Percentiles rank a stretch among this genome's conserved stretches.
phyloP scores from a whole-genome alignment of 73 alveolate genomes.

The Paramecium sonneborni region DNA sequence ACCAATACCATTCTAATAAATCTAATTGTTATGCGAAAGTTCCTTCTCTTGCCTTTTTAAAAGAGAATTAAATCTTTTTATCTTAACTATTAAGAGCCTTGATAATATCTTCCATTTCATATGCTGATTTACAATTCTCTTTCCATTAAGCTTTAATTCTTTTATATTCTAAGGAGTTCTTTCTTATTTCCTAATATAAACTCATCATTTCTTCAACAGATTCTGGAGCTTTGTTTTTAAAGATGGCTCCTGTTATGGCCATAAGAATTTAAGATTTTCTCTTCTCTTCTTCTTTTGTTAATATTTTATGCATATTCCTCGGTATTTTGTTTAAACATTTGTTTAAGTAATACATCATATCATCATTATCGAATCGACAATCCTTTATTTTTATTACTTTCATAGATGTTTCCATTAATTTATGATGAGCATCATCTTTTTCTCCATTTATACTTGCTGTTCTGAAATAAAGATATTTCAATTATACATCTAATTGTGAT shows the following conservation, averaged over 20 bases:
- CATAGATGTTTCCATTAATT: neutral
- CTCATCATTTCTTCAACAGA: neutral
- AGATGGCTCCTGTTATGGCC: neutral
- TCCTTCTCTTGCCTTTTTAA: neutral
- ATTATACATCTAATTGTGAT: neutral
- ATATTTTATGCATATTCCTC: neutral
- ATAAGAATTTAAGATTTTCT: neutral
- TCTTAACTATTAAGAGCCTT: neutral
- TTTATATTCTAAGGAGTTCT: neutral
- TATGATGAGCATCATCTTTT: slow-evolving; percentile 50
- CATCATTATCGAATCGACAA: neutral
- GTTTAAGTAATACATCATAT: neutral
- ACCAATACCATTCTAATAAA: slow-evolving; percentile 61
- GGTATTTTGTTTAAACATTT: slow-evolving; percentile 28
- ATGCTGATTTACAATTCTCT: slow-evolving; percentile 18
- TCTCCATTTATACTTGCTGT: slow-evolving; percentile 52
- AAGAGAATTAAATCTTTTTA: neutral
- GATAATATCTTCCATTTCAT: slow-evolving; percentile 38
- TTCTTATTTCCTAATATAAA: neutral
- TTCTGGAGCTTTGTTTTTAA: slow-evolving; percentile 17
- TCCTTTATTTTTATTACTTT: neutral
- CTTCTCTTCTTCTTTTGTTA: neutral
- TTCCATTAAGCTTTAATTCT: slow-evolving; percentile 54
- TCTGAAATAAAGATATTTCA: slow-evolving; percentile 66
- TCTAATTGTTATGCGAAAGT: slow-evolving; percentile 18